Evolutionary conservation across 2,329 filamentous ascomycete species (phyloP).

Genomic region (Penicillium sp.): DNA sequence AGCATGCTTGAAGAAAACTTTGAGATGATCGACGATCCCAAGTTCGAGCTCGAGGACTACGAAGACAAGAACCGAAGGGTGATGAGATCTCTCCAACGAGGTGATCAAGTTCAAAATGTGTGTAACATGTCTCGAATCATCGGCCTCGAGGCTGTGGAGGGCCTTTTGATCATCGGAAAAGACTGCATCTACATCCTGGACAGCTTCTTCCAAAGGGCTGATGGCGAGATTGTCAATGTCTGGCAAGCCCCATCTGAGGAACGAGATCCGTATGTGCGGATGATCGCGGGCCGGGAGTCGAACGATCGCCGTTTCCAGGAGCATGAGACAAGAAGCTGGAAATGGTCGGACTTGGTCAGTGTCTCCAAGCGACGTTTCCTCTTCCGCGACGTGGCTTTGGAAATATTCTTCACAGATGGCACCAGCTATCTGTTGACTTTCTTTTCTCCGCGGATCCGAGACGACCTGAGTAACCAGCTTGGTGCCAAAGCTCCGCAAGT

Average conservation of each 20-base stretch:
- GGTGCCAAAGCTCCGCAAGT: slow-evolving; percentile 75
- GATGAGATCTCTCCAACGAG: slow-evolving; percentile 84
- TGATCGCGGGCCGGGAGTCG: slow-evolving; percentile 75
- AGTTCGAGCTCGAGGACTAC: slow-evolving; percentile 76
- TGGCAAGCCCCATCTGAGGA: slow-evolving; percentile 91
- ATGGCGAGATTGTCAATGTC: slow-evolving; percentile 94
- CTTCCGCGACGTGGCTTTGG: slow-evolving; percentile 92
- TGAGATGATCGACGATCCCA: slow-evolving; percentile 90
- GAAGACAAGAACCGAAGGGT: slow-evolving; percentile 99
- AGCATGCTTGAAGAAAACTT: slow-evolving; percentile 76
- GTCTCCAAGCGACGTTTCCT: slow-evolving; percentile 93
- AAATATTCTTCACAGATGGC: slow-evolving; percentile 95
- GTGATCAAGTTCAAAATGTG: slow-evolving; percentile 86
- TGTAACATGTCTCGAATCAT: slow-evolving; percentile 95
- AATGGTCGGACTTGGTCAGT: slow-evolving; percentile 89
- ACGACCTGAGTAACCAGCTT: slow-evolving; percentile 76
- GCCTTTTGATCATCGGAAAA: slow-evolving; percentile 87
- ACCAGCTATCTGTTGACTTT: slow-evolving; percentile 90
- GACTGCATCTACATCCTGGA: slow-evolving; percentile 91
- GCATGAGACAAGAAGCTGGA: slow-evolving; percentile 84
- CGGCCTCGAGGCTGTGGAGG: slow-evolving; percentile 88
- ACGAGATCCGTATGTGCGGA: slow-evolving; percentile 89
- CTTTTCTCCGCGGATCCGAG: slow-evolving; percentile 66
- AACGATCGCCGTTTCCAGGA: slow-evolving; percentile 57
- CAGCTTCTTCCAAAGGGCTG: slow-evolving; percentile 89